phyloP scores from a whole-genome alignment of 257 asterid species.

The Dorcoceras hygrometricum region DNA sequence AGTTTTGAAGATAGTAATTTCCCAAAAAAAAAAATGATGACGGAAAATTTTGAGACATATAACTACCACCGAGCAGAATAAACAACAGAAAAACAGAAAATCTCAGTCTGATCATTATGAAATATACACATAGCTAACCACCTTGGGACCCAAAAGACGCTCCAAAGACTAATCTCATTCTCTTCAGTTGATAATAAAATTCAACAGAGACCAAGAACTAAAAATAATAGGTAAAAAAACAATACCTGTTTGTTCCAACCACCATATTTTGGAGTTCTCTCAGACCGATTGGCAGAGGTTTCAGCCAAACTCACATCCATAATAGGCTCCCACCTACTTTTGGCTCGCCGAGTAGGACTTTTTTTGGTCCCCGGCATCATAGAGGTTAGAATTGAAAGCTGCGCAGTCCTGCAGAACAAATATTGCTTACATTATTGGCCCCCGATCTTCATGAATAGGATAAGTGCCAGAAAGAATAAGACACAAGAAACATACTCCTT shows the following conservation, averaged over 20 bases:
- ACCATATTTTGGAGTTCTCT: conserved; percentile 52
- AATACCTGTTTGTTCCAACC: conserved; percentile 84
- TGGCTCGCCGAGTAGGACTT: conserved; percentile 81
- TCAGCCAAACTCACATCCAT: conserved; percentile 59
- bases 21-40: conserved; percentile 11
- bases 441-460: conserved; percentile 10
- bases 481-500: conserved; percentile 49
- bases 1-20: not conserved
- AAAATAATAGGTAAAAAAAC: not conserved
- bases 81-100: conserved; percentile 7
- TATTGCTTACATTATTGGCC: conserved; percentile 19
- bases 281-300: conserved; percentile 41
- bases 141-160: not conserved
- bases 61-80: conserved; percentile 4
- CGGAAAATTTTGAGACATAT: conserved; percentile 1
- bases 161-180: conserved; percentile 2
- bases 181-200: conserved; percentile 9
- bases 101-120: conserved; percentile 14
- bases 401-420: conserved; percentile 44
- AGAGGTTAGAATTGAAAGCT: conserved; percentile 41
- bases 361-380: conserved; percentile 52
- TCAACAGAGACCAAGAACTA: not conserved
- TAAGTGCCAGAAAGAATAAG: conserved; percentile 1
- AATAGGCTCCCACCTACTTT: conserved; percentile 98
- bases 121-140: not conserved